Conservation (phyloP, 495 filamentous ascomycete genomes). For the Penicillium malachiteum region DNA sequence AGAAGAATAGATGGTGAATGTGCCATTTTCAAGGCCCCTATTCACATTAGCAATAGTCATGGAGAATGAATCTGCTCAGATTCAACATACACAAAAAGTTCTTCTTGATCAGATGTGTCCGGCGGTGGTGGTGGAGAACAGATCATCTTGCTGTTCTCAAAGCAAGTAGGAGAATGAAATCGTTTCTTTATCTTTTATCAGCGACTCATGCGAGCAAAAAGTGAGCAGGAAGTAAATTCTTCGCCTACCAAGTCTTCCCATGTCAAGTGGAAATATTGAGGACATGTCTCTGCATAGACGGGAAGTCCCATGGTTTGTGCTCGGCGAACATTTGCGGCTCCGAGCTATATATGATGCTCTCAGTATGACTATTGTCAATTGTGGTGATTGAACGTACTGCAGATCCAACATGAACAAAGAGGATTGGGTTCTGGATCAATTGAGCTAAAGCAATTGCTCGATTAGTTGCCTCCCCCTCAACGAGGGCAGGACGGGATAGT, state of each 20-base stretch:
- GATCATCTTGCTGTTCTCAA: conserved; percentile 22
- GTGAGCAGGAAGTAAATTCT: too few relatives aligned
- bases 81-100: conserved; percentile 23
- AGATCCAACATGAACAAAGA: conserved; percentile 44
- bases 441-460: conserved; percentile 43
- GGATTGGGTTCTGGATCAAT: conserved; percentile 42
- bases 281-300: conserved; percentile 39
- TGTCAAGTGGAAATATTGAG: conserved; percentile 35
- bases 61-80: background rate
- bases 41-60: background rate
- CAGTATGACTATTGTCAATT: conserved; percentile 6
- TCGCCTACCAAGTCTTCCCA: conserved; percentile 25
- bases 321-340: conserved; percentile 7
- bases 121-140: conserved; percentile 44
- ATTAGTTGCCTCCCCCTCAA: conserved; percentile 45
- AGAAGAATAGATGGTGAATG: conserved; percentile 53
- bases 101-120: conserved; percentile 31
- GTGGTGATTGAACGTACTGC: conserved; percentile 4
- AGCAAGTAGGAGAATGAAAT: conserved; percentile 13
- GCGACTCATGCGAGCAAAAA: too few relatives aligned
- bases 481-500: conserved; percentile 33
- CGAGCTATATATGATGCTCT: conserved; percentile 1
- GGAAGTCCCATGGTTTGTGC: conserved; percentile 36
- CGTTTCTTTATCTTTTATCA: conserved; percentile 3
- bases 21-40: conserved; percentile 40